Base-by-base conservation (phyloP, 2,329 filamentous ascomycete genomes). In the Aspergillus latus region DNA sequence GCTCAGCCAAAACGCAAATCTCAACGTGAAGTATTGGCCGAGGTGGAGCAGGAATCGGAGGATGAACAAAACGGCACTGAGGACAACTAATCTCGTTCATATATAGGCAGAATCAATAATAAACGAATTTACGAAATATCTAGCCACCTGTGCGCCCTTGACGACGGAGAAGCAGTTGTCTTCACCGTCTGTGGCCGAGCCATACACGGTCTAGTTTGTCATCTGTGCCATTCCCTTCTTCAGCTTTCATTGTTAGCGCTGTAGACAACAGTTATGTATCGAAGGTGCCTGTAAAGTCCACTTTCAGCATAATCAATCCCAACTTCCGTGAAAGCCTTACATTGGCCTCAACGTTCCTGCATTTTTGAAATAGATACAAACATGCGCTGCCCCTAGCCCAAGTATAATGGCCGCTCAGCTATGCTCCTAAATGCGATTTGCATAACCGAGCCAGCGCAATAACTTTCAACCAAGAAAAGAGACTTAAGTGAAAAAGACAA, bases 21-120 rank as follows among this genome's bases (percentile, higher is more conserved):
- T 30, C 61, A 72, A 40, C 62, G 58, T 30, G 65, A 71, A 5
- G 71, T 65, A 7, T 59, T 75, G 42, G 70, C 70, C 11, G 64
- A 71, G 30, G 64, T 74, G 2, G 71, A 73, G 37, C 59, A 55
- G 8, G 68, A 62, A 15, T 69, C 67, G 1, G 71, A 72, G 15
- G 68, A 67, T 50, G 70, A 72, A 44, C 58, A 59, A 32, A 59
- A 56, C 13, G 65, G 62, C 15, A 64, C 68, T 26, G 64, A 68
- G 46, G 65, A 60, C 36, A 59, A 56, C 48, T 65, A 45, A 59
- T 44, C 21, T 11, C 7, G n/a, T 8, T 5, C 21, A 21, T 42
- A 10, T 21, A 21, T 21, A 42, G 3, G 5, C 5, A 42, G n/a
- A 15, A 21, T 5, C 39, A 43, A 13, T n/a, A 42, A 11, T 15